Evolutionary conservation across 129 eudicot genomes (phyloP).

Genomic region (Lactuca sativa): DNA sequence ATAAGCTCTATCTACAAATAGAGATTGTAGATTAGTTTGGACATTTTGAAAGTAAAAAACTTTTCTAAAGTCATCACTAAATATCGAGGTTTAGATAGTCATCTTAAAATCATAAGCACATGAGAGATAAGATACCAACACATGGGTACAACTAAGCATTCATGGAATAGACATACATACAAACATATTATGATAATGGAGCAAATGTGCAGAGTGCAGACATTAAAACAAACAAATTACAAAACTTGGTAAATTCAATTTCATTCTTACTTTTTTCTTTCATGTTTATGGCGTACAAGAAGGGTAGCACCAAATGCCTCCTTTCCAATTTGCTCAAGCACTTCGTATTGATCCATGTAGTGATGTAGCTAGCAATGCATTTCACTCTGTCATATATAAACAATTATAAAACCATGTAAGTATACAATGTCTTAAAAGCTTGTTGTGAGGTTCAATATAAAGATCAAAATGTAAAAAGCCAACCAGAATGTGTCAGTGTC

Average conservation of each 20-base stretch:
- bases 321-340: slow-evolving; percentile 93
- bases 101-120: neutral
- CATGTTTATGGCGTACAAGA: slow-evolving; percentile 91
- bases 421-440: neutral
- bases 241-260: slow-evolving; percentile 3
- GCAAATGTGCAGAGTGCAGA: neutral
- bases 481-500: slow-evolving; percentile 15
- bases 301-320: slow-evolving; percentile 96
- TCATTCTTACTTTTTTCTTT: slow-evolving; percentile 82
- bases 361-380: slow-evolving; percentile 39
- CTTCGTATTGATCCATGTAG: slow-evolving; percentile 95
- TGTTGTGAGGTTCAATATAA: neutral
- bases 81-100: neutral
- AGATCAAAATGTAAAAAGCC: slow-evolving; percentile 7
- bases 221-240: slow-evolving; percentile 2
- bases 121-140: neutral
- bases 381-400: slow-evolving; percentile 28
- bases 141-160: slow-evolving; percentile 16
- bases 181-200: slow-evolving; percentile 8
- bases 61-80: too few relatives aligned
- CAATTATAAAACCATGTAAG: slow-evolving; percentile 15
- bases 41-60: slow-evolving; percentile 13
- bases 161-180: slow-evolving; percentile 6
- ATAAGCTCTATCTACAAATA: too few relatives aligned
- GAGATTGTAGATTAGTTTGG: too few relatives aligned